Evolutionary conservation across 2,329 filamentous ascomycete genomes (phyloP).

Genomic region (Claviceps quebecensis): DNA sequence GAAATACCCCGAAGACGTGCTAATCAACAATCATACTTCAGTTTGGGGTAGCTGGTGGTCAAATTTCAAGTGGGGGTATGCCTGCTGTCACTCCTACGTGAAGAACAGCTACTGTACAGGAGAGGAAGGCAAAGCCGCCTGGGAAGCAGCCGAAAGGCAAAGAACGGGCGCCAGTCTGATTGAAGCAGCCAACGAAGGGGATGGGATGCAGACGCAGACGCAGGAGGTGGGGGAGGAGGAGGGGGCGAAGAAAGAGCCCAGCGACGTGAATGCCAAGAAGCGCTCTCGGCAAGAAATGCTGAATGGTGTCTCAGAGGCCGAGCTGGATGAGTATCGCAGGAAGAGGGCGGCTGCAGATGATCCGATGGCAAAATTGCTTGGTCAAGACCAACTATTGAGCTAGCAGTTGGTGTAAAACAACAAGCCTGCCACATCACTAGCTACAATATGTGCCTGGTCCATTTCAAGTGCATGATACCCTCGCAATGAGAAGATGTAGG

Average conservation of each 20-base stretch:
- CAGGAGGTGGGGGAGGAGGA: conserved; percentile 13
- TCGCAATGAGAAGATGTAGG: neutral
- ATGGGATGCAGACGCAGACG: conserved; percentile 10
- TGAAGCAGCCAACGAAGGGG: conserved; percentile 19
- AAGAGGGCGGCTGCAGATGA: conserved; percentile 63
- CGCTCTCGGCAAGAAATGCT: conserved; percentile 67
- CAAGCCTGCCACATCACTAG: neutral
- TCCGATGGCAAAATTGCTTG: conserved; percentile 73
- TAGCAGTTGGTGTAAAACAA: neutral
- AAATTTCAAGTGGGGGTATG: conserved; percentile 89
- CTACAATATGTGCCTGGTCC: too few relatives aligned
- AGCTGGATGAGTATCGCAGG: conserved; percentile 73
- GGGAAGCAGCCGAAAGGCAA: conserved; percentile 58
- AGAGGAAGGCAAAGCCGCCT: conserved; percentile 69
- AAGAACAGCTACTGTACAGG: conserved; percentile 98
- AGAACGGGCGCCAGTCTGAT: conserved; percentile 32
- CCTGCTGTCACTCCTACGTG: conserved; percentile 82
- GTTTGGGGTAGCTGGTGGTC: conserved; percentile 98
- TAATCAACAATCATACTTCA: conserved; percentile 79
- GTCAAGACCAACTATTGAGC: conserved; percentile 52
- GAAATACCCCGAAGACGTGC: conserved; percentile 81
- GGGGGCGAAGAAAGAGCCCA: conserved; percentile 18
- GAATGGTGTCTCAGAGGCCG: conserved; percentile 63
- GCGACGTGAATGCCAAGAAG: conserved; percentile 40
- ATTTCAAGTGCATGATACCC: neutral